Conservation (phyloP, 2,329 filamentous ascomycete species). For the Madurella mycetomatis region DNA sequence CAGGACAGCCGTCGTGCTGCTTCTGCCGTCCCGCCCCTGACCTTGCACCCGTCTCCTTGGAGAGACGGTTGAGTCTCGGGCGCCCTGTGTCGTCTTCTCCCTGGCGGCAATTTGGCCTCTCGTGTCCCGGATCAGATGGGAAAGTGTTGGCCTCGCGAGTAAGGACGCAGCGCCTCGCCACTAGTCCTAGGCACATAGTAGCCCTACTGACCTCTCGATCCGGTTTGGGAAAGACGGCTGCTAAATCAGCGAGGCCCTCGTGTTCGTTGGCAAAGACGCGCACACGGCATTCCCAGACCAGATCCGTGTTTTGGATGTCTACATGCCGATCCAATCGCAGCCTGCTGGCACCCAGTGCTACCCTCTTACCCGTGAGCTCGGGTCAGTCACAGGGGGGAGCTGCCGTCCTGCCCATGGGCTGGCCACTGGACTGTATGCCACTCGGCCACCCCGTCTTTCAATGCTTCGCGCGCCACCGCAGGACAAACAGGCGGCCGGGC, state of each 20-base stretch:
- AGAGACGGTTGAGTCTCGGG: neutral
- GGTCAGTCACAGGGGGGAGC: neutral
- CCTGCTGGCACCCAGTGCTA: slow-evolving; percentile 1
- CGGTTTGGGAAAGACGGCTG: slow-evolving; percentile 26
- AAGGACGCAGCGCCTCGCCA: neutral
- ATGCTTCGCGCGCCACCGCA: neutral
- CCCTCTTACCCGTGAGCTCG: slow-evolving; percentile 12
- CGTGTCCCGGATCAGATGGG: neutral
- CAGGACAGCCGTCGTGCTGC: slow-evolving; percentile 5
- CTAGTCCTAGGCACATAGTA: neutral
- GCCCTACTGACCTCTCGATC: slow-evolving; percentile 6
- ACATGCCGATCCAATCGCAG: slow-evolving; percentile 19
- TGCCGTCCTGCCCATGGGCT: neutral
- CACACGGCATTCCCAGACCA: slow-evolving; percentile 23
- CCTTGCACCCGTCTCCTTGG: slow-evolving; percentile 1
- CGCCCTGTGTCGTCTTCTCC: neutral
- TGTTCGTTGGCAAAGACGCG: slow-evolving; percentile 4
- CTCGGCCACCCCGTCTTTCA: neutral
- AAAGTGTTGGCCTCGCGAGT: neutral
- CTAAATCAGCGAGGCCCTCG: slow-evolving; percentile 23
- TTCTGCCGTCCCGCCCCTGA: slow-evolving; percentile 7
- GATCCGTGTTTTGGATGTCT: slow-evolving; percentile 26
- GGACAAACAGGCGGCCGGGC: neutral
- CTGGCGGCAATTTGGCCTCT: neutral
- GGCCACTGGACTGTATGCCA: neutral